Base-by-base conservation (phyloP, 768 basidiomycete species). In the Rickenella mellea region DNA sequence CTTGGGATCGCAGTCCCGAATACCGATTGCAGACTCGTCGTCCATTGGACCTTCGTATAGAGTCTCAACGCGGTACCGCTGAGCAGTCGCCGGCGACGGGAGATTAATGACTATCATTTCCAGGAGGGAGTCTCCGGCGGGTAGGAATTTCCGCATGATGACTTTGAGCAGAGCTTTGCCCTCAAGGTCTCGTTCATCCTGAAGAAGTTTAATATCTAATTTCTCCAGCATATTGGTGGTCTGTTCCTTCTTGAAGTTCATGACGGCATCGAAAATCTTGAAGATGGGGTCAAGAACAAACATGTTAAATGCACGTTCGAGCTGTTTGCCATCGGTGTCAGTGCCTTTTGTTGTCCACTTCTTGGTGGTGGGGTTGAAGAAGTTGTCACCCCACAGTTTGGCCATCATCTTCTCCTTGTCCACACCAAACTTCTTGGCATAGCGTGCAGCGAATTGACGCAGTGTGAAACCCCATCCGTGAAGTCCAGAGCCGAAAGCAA, bases 21-120 rank as follows among this genome's bases (percentile, higher is more conserved):
- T 93, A 70, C 80, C 89, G 53, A 98, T 90, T 53, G 96, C 96
- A 46, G 90, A 96, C 68, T 99, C 96, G 60, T 99, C 96, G 68
- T 99, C 96, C 91, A 97, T 91, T 56, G 96, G 96, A 62, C 96
- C 96, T 62, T 99, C 96, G 66, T 99, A 98, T 48, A 99, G 83
- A 52, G 96, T 98, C 75, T 98, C 92, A 43, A 96, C 93, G 76
- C 96, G 93, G 69, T 98, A 98, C 42, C 84, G 78, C 68, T 99
- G 96, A 48, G 96, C 96, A 48, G 94, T 98, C 44, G 80, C 81
- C 44, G 93, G 94, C 19, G 96, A 99, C 33, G 96, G 94, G 51
- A 99, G 81, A 71, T 97, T 90, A 67, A 99, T 89, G 74, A 97
- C 92, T 66, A 97, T 97, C 96, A 99, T 99, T 77, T 98, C 96